phyloP scores from a whole-genome alignment of 768 basidiomycete species.

The Sporobolomyces phaffii region DNA sequence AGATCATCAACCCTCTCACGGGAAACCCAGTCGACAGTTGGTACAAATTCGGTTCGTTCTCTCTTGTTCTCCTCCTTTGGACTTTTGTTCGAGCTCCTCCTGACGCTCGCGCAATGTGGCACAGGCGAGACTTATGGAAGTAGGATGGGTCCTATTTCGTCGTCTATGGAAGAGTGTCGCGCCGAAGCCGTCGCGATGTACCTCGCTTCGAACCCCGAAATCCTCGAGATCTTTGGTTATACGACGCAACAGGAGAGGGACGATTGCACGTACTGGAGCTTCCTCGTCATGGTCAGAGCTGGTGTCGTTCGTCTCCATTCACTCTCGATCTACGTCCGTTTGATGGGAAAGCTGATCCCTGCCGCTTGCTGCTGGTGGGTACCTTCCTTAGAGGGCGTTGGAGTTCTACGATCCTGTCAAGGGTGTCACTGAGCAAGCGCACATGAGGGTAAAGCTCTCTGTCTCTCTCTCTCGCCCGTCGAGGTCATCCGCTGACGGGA shows the following conservation, averaged over 20 bases:
- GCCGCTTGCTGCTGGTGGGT: too few relatives aligned
- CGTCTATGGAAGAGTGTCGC: conserved; percentile 88
- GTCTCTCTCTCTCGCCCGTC: too few relatives aligned
- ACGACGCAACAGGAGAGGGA: conserved; percentile 65
- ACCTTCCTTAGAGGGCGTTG: conserved; percentile 55
- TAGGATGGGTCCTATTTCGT: conserved; percentile 77
- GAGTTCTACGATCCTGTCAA: conserved; percentile 77
- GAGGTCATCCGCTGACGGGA: neutral
- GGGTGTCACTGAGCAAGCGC: conserved; percentile 71
- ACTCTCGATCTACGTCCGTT: neutral
- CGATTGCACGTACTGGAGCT: conserved; percentile 49
- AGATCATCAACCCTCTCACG: conserved; percentile 43
- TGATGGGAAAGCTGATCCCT: too few relatives aligned
- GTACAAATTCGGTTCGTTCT: conserved; percentile 66
- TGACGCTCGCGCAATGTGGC: neutral
- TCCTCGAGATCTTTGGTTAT: conserved; percentile 78
- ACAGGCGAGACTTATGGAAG: conserved; percentile 62
- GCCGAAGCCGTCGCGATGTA: conserved; percentile 80
- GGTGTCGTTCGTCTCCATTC: conserved; percentile 47
- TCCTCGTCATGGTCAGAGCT: conserved; percentile 77
- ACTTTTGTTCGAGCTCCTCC: too few relatives aligned
- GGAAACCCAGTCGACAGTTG: conserved; percentile 54
- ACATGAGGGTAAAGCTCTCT: conserved; percentile 6
- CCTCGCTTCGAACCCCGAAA: conserved; percentile 67
- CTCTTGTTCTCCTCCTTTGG: neutral